Conservation (phyloP, 164 flowering plant genomes). For the Hamamelis virginiana region DNA sequence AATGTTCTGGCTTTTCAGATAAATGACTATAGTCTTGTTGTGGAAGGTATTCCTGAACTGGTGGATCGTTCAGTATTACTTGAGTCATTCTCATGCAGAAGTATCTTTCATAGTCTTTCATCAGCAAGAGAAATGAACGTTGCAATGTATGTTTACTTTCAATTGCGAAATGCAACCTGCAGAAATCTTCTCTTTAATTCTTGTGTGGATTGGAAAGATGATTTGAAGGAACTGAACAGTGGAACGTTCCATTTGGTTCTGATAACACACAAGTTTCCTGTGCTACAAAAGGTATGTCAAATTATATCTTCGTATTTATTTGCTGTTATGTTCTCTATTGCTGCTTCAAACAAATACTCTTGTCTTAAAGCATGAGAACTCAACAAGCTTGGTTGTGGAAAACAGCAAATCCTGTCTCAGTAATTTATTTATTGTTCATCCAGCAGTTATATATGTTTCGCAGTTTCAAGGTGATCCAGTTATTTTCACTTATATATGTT, state of each 20-base stretch:
- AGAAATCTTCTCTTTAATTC: slow-evolving; percentile 28
- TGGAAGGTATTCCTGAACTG: slow-evolving; percentile 53
- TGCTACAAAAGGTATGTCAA: slow-evolving; percentile 43
- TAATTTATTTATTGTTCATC: neutral
- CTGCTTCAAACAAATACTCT: neutral
- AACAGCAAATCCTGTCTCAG: neutral
- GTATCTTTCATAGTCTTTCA: slow-evolving; percentile 38
- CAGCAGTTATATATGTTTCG: slow-evolving; percentile 5
- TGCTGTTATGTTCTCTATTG: neutral
- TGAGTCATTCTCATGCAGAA: slow-evolving; percentile 58
- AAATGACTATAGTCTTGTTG: slow-evolving; percentile 43
- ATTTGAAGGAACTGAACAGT: slow-evolving; percentile 24
- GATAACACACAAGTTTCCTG: slow-evolving; percentile 73
- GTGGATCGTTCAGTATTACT: slow-evolving; percentile 19
- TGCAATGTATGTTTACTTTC: slow-evolving; percentile 42
- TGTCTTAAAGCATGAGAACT: neutral
- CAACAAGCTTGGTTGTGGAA: neutral
- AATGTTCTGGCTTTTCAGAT: slow-evolving; percentile 42
- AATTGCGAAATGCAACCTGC: slow-evolving; percentile 30
- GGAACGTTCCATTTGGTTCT: slow-evolving; percentile 61
- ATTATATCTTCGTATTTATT: neutral
- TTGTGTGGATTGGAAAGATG: slow-evolving; percentile 18
- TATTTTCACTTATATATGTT: slow-evolving; percentile 10
- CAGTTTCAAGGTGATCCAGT: slow-evolving; percentile 42
- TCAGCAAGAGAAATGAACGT: slow-evolving; percentile 22